Base-by-base conservation (phyloP, 2,329 filamentous ascomycete genomes). In the Biscogniauxia marginata region DNA sequence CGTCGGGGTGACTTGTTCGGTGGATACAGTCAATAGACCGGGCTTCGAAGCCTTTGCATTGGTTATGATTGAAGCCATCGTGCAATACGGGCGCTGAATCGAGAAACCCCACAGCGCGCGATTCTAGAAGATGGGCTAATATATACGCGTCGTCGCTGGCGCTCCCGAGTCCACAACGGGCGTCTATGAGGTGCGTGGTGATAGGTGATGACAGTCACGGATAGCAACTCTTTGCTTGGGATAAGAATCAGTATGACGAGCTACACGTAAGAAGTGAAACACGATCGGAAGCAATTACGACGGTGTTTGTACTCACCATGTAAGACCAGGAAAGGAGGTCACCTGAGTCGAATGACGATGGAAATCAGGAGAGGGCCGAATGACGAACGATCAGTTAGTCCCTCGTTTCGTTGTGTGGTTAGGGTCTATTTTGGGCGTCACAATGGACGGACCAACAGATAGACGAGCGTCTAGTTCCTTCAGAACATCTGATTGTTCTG, bases 11-110 rank as follows among this genome's bases (percentile, higher is more conserved):
- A 61, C 53, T 49, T 61, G 60, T 52, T 61, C 52, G 30, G 64
- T 63, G 25, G 56, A 58, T n/a, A 64, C 57, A 18, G 52, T 67
- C 56, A 63, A 55, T 54, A 54, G 63, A 45, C 52, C 46, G 22
- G 46, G 53, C 53, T 64, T 63, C 21, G 55, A 39, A 7, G 50
- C 54, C 53, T 59, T 58, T 16, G 63, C 57, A 20, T 60, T 50
- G 5, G 52, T n/a, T 18, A 53, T 57, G 24, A 53, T 59, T 18
- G 54, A 50, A 44, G 61, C 52, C 61, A 67, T 67, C 19, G 53
- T 23, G 39, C 56, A 44, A 30, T 44, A 45, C 20, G 46, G 8
- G 16, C 18, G 47, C 50, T 19, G 25, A 43, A 20, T 46, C 13
- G 24, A 47, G 22, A 48, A 30, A 18, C 44, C 21, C 21, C 18